Evolutionary conservation across 768 basidiomycete species (phyloP), one percentile per base, ranked within the genome.

Genomic region (Daedaleopsis sinensis): DNA sequence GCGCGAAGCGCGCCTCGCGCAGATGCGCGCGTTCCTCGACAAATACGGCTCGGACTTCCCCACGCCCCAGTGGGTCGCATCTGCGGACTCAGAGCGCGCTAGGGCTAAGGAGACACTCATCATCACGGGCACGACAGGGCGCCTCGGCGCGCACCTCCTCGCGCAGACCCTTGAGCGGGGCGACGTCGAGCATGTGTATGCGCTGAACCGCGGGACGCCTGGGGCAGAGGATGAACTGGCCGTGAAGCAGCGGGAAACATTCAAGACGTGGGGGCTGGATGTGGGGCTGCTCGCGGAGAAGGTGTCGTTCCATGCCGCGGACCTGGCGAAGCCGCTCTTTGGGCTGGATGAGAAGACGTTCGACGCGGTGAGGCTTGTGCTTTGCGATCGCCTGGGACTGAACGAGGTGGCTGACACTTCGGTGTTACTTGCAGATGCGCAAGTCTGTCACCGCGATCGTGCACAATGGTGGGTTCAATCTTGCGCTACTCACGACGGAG

Each of bases 101-200:
- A 32, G 16, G 3, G 36, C 18, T 7, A 46, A 44, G 13, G 65
- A 65, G 43, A 68, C 70, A 6, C 68, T 73, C 3, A 64, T 76
- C 13, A 48, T 75, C 49, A 76, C 74, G 4, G 74, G 74, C 9
- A 70, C 73, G 2, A 76, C 73, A 18, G 74, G 74, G 5, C 66
- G 65, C 5, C 60, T 76, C 16, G 74, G 74, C 10, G 59, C 68
- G 19, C 65, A 74, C 21, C 55, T 73, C 19, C 66, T 76, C 15
- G 65, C 66, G 19, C 59, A 66, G 24, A 60, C 73, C 19, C 57
- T 71, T n/a, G 48, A 43, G 15, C 56, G 61, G 10, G n/a, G 27
- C 10, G 49, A 62, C 19, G 64, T 71, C 42, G 58, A 23, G 43
- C 61, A 58, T 50, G 65, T 72, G 27, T 71, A 69, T 43, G 67